phyloP scores from a whole-genome alignment of 179 eudicot species.

The Corrigiola litoralis region DNA sequence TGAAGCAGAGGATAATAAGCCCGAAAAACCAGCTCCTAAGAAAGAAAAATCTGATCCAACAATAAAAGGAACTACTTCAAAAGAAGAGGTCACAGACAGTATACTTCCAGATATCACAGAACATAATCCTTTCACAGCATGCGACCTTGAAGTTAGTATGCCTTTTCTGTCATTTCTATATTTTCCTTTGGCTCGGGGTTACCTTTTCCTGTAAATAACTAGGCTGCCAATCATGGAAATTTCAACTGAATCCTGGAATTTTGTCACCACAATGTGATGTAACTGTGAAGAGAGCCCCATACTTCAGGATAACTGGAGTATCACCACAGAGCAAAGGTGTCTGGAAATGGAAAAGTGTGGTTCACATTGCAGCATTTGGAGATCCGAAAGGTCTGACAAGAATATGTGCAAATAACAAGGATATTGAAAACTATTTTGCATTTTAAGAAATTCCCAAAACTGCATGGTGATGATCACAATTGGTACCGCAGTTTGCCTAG shows the following conservation, averaged over 20 bases:
- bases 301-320: background rate
- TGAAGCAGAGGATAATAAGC: constrained; percentile 1
- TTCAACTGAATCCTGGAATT: background rate
- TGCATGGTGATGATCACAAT: no score
- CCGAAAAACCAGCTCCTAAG: constrained; percentile 15
- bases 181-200: constrained; percentile 11
- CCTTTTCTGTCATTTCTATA: constrained; percentile 23
- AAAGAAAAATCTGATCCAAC: constrained; percentile 13
- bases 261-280: background rate
- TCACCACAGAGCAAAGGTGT: background rate
- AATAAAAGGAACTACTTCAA: constrained; percentile 3
- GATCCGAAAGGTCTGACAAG: no score
- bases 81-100: background rate
- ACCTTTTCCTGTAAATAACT: constrained; percentile 7
- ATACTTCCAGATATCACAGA: background rate
- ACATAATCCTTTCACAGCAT: constrained; percentile 6
- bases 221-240: background rate
- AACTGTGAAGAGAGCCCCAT: background rate
- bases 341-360: background rate
- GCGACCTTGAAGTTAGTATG: constrained; percentile 1
- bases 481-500: no score
- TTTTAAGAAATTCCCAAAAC: no score
- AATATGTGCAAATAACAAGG: no score
- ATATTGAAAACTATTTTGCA: no score
- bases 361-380: background rate